Evolutionary conservation across 1,139 yeast species (phyloP), one percentile per base, ranked within the genome.

Genomic region (Geotrichum carabidarum): DNA sequence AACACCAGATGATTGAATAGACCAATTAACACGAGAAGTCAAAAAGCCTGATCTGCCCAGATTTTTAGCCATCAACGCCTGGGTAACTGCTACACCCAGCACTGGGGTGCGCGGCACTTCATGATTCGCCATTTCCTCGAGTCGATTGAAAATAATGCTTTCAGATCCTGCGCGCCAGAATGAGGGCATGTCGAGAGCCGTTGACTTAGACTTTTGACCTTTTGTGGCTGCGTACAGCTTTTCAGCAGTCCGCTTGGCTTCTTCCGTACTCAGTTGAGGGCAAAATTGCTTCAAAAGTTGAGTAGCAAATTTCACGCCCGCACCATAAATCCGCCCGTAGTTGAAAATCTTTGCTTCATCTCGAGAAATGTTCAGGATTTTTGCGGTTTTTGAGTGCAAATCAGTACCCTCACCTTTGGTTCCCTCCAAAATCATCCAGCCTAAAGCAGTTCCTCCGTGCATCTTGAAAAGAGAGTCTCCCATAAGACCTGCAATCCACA

Each of bases 401-500:
- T 94, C 99, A 0, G 99, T 94, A 9, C 91, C 94, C 57, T 86
- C 93, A 55, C 74, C 75, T 70, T 94, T 94, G 22, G 93, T 84
- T 15, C 99, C 99, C 74, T 94, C 99, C 54, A 94, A 76, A 1
- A 98, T 91, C 99, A 94, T 94, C 99, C 99, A 94, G 0, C 99
- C 98, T 53, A 94, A 78, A 0, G 98, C 96, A 0, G 99, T 89
- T 14, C 95, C 95, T 2, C 99, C 99, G 68, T 94, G 99, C 42
- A 87, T 74, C 50, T 84, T 82, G 69, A 93, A 88, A 55, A 84
- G 80, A 0, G 98, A 84, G 68, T 94, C 99, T 1, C 99, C 98
- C 49, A 93, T 83, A 41, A 94, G 74, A 31, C 97, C 86, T 0
- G 99, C 99, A 62, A 94, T 93, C 99, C 99, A 94, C 50, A 94